phyloP scores from a whole-genome alignment of 2,329 filamentous ascomycete species.

The Epichloe baconii region DNA sequence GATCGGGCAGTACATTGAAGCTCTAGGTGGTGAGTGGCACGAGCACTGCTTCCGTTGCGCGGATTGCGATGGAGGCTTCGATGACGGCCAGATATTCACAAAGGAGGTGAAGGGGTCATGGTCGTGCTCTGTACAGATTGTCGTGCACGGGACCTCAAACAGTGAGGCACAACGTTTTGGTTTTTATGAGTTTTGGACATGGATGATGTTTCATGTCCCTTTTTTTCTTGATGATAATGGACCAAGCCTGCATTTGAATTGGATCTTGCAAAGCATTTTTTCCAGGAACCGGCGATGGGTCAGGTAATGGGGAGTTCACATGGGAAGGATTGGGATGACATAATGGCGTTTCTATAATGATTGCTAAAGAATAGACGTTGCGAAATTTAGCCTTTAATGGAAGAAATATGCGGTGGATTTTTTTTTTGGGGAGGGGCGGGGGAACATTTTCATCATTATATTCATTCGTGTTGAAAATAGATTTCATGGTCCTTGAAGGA shows the following conservation, averaged over 20 bases:
- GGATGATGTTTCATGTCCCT: neutral
- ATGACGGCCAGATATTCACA: slow-evolving; percentile 53
- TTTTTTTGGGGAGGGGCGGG: neutral
- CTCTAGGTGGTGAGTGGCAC: slow-evolving; percentile 88
- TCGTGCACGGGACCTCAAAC: slow-evolving; percentile 47
- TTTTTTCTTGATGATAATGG: neutral
- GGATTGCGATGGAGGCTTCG: slow-evolving; percentile 45
- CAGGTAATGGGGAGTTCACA: neutral
- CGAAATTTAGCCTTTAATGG: neutral
- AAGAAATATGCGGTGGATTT: neutral
- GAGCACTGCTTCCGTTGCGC: slow-evolving; percentile 78
- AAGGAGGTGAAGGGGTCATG: slow-evolving; percentile 35
- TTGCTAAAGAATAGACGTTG: neutral
- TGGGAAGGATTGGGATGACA: neutral
- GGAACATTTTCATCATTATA: neutral
- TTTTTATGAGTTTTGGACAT: neutral
- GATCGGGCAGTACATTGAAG: slow-evolving; percentile 78
- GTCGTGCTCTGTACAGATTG: slow-evolving; percentile 49
- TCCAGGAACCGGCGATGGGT: neutral
- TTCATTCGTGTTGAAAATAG: neutral
- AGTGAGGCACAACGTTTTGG: slow-evolving; percentile 12
- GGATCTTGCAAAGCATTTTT: neutral
- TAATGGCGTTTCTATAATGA: neutral
- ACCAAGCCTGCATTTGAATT: slow-evolving; percentile 2
- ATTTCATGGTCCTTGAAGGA: neutral